These are phyloP conservation scores for Fusarium paranaense DNA, from an alignment of 2,329 filamentous ascomycete genomes.

Conservation along the genomic window DNA sequence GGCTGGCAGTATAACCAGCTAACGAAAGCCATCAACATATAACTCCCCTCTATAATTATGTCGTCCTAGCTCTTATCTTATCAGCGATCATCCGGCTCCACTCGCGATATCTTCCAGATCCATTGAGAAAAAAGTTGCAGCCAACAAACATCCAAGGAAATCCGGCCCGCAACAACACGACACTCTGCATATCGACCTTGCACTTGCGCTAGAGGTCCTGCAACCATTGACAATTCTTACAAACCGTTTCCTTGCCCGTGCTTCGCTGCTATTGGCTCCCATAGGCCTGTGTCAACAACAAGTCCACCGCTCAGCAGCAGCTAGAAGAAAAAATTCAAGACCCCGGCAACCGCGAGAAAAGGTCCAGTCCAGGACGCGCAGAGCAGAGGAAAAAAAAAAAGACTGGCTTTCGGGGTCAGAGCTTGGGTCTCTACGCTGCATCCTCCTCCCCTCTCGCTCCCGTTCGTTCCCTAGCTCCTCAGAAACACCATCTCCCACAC, in stretches of 20 bases:
- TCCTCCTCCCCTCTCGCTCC: conserved; percentile 2
- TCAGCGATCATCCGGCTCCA: conserved; percentile 32
- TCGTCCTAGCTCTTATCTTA: conserved; percentile 30
- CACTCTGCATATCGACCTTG: conserved; percentile 38
- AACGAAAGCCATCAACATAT: neutral
- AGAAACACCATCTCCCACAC: conserved; percentile 27
- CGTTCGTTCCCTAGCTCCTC: conserved; percentile 12
- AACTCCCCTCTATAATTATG: conserved; percentile 30
- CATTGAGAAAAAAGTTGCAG: conserved; percentile 44
- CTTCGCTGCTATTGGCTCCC: conserved; percentile 18
- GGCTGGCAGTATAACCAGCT: conserved; percentile 6
- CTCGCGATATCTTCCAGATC: conserved; percentile 39
- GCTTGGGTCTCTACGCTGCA: neutral
- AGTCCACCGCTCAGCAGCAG: conserved; percentile 29
- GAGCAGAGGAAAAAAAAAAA: conserved; percentile 18
- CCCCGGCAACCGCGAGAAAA: conserved; percentile 37
- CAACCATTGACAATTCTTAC: conserved; percentile 35
- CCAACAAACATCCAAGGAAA: conserved; percentile 35
- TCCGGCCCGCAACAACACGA: conserved; percentile 37
- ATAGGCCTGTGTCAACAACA: conserved; percentile 27
- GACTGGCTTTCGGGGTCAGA: conserved; percentile 7
- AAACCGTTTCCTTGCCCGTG: conserved; percentile 15
- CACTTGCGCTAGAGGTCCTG: conserved; percentile 37
- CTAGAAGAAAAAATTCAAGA: conserved; percentile 36
- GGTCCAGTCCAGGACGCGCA: conserved; percentile 16